A percentile compares a stretch with the other conserved stretches of the same genome.
phyloP scores from a whole-genome alignment of 148 eudicot species.

The Chenopodium album region DNA sequence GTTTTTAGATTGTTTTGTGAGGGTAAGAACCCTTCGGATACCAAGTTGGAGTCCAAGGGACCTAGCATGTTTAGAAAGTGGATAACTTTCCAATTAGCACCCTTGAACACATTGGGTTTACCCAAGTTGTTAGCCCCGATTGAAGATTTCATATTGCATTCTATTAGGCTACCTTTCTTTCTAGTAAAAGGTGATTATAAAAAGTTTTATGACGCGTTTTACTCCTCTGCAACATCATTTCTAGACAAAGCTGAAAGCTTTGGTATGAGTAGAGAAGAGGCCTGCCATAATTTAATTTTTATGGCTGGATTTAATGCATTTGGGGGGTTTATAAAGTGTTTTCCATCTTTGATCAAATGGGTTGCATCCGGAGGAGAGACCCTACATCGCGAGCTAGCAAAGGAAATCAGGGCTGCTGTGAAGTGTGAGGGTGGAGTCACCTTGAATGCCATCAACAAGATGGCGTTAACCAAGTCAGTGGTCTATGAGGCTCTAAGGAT shows the following conservation, averaged over 20 bases:
- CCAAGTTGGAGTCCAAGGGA: conserved; percentile 1
- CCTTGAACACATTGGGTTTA: conserved; percentile 43
- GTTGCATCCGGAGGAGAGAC: conserved; percentile 47
- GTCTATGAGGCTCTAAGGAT: conserved; percentile 56
- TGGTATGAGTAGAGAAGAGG: conserved; percentile 57
- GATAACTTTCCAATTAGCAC: conserved; percentile 47
- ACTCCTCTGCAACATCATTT: conserved; percentile 18
- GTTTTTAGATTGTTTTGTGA: conserved; percentile 39
- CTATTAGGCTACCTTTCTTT: conserved; percentile 34
- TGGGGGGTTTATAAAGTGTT: conserved; percentile 50
- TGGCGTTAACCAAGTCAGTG: conserved; percentile 53
- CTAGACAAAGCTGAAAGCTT: conserved; percentile 51
- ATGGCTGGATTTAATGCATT: conserved; percentile 53
- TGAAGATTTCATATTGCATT: conserved; percentile 53
- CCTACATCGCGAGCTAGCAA: conserved; percentile 42
- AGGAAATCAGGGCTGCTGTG: conserved; percentile 48
- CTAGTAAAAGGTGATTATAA: conserved; percentile 44
- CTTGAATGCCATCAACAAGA: conserved; percentile 36
- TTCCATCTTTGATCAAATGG: conserved; percentile 51
- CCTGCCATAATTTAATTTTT: conserved; percentile 62
- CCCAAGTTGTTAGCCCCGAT: conserved; percentile 41
- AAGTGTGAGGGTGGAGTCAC: conserved; percentile 45
- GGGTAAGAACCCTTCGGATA: conserved; percentile 3
- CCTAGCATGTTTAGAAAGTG: conserved; percentile 31
- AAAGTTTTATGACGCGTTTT: conserved; percentile 45